Evolutionary conservation across 2,329 filamentous ascomycete species (phyloP).

Genomic region (Harringtonia lauricola): DNA sequence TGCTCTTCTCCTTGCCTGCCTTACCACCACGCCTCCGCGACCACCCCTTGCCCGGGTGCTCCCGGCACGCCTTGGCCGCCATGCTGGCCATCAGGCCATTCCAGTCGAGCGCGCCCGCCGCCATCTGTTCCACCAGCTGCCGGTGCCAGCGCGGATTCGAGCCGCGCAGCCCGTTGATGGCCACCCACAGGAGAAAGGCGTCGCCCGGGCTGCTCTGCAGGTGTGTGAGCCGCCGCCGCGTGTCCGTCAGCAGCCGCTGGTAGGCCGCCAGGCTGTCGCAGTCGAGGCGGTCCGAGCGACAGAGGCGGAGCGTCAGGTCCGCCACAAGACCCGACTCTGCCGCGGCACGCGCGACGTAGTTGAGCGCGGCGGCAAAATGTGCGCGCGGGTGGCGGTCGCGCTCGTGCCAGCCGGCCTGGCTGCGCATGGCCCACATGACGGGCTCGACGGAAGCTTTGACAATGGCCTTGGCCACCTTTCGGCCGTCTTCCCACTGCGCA

Average conservation of each 20-base stretch:
- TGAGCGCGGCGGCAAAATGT: constrained; percentile 7
- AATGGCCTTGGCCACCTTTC: constrained; percentile 7
- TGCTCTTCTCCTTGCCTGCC: too few species aligned
- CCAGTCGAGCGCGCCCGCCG: constrained; percentile 5
- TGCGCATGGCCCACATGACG: neutral
- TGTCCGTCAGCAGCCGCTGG: constrained; percentile 6
- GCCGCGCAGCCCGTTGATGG: constrained; percentile 5
- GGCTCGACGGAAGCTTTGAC: constrained; percentile 4
- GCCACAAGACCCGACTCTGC: constrained; percentile 6
- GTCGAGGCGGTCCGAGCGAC: constrained; percentile 4
- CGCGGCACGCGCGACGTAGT: constrained; percentile 4
- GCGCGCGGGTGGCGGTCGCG: constrained; percentile 4
- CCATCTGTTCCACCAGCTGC: constrained; percentile 3
- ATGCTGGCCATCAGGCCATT: constrained; percentile 7
- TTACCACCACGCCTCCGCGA: too few species aligned
- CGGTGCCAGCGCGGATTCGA: constrained; percentile 5
- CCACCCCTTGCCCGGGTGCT: too few species aligned
- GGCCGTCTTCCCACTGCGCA: constrained; percentile 8
- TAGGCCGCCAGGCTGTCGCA: constrained; percentile 11
- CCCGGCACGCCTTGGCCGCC: constrained; percentile 5
- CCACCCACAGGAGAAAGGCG: constrained; percentile 7
- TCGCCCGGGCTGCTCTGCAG: constrained; percentile 9
- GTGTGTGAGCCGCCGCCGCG: constrained; percentile 5
- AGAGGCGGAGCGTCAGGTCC: constrained; percentile 4
- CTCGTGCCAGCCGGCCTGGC: neutral